Percentiles rank a stretch among this genome's conserved stretches.
These are phyloP conservation scores for Colletotrichum scovillei DNA, from an alignment of 2,329 filamentous ascomycete genomes.

Conservation along the genomic window DNA sequence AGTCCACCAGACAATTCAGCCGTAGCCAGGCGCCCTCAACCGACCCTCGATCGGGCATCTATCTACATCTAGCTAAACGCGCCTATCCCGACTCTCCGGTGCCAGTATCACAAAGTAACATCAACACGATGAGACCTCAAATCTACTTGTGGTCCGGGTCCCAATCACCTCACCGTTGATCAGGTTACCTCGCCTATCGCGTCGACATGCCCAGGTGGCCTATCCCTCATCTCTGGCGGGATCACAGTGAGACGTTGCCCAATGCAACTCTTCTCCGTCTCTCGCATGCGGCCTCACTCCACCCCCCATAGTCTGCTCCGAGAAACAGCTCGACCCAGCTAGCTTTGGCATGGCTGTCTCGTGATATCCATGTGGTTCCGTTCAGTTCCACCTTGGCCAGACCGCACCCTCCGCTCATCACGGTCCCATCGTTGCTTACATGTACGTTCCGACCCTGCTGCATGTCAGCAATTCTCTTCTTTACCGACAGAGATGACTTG, in stretches of 20 bases:
- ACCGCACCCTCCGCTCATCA: constrained; percentile 19
- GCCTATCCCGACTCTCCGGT: neutral
- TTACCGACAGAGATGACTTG: neutral
- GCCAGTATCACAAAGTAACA: neutral
- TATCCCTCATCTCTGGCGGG: constrained; percentile 17
- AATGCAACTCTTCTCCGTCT: constrained; percentile 22
- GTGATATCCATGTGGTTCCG: constrained; percentile 1
- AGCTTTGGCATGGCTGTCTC: neutral
- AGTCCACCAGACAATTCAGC: neutral
- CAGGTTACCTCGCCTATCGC: neutral
- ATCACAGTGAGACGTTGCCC: constrained; percentile 25
- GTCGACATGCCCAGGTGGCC: constrained; percentile 15
- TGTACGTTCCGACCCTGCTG: constrained; percentile 5
- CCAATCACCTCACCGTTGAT: neutral
- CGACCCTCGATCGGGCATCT: neutral
- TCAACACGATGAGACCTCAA: neutral
- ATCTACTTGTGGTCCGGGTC: neutral
- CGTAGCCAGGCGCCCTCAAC: neutral
- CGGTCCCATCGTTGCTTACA: constrained; percentile 22
- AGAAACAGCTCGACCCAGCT: neutral
- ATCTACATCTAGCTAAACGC: neutral
- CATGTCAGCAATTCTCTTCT: constrained; percentile 8
- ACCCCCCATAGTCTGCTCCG: neutral
- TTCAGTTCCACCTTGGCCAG: neutral
- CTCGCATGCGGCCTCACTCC: constrained; percentile 17